Evolutionary conservation across 2,329 filamentous ascomycete species (phyloP).

Genomic region (Cryphonectria japonica): DNA sequence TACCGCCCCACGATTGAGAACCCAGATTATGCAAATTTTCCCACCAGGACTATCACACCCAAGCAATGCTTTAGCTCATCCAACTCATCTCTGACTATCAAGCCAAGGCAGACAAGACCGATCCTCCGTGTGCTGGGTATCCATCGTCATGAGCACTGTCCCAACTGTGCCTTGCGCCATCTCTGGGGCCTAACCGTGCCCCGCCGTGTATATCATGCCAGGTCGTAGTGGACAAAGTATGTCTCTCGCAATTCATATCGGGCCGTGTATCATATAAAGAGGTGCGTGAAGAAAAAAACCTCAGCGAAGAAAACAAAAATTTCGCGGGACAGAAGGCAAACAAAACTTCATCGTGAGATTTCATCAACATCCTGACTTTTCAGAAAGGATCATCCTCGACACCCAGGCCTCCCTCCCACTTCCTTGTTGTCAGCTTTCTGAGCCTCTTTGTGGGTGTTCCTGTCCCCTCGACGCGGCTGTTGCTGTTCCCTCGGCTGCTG

Average conservation of each 20-base stretch:
- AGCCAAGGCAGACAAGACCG: neutral
- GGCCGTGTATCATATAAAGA: neutral
- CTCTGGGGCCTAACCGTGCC: neutral
- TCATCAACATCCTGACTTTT: neutral
- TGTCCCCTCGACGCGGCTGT: slow-evolving; percentile 30
- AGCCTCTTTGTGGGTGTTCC: slow-evolving; percentile 57
- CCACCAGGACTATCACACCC: neutral
- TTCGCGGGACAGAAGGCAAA: neutral
- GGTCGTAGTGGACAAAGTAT: neutral
- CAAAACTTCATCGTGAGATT: neutral
- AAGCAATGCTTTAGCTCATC: neutral
- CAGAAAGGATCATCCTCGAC: slow-evolving; percentile 46
- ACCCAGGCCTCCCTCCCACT: slow-evolving; percentile 49
- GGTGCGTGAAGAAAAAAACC: neutral
- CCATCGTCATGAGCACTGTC: neutral
- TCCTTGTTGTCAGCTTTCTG: slow-evolving; percentile 51
- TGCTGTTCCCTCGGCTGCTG: slow-evolving; percentile 31
- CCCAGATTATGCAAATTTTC: neutral
- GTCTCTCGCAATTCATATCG: neutral
- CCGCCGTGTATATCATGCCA: neutral
- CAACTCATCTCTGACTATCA: neutral
- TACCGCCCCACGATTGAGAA: neutral
- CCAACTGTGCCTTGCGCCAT: neutral
- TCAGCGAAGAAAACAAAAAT: neutral
- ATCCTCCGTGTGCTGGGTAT: neutral